These are phyloP conservation scores for Corymbia citriodora DNA, from an alignment of 441 rosid genomes.

Conservation along the genomic window DNA sequence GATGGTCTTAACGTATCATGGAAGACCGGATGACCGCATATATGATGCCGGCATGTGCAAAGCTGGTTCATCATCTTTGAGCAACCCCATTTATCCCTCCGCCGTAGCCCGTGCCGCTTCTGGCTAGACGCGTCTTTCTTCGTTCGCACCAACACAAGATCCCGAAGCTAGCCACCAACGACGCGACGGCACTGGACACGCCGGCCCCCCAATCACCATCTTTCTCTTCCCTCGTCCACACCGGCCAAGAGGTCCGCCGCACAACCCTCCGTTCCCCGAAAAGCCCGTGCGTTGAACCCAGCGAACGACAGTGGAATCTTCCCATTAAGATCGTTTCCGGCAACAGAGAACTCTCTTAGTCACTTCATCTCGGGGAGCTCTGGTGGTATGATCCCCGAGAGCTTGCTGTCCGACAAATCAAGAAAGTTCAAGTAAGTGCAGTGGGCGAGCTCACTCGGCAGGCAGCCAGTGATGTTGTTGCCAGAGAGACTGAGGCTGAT, in stretches of 20 bases:
- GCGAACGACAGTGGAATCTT: background rate
- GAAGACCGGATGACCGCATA: background rate
- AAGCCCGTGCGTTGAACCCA: background rate
- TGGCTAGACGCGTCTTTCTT: rapidly evolving
- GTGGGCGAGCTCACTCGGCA: background rate
- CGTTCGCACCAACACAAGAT: background rate
- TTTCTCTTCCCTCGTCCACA: background rate
- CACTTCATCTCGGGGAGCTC: background rate
- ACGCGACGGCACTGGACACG: background rate
- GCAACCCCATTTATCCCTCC: background rate
- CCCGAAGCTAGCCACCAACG: background rate
- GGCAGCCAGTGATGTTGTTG: background rate
- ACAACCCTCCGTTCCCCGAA: background rate
- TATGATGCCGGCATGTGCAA: background rate
- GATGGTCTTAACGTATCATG: background rate
- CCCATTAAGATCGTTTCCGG: background rate
- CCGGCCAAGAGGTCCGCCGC: background rate
- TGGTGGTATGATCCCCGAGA: background rate
- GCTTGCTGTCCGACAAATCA: background rate
- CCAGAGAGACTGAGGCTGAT: background rate
- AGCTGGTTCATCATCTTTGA: background rate
- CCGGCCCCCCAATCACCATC: background rate
- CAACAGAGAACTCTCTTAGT: background rate
- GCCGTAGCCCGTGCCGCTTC: background rate
- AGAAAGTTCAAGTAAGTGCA: background rate